Evolutionary conservation across 371 early-diverging fungal species (phyloP).

Genomic region (Rhizomucor miehei): DNA sequence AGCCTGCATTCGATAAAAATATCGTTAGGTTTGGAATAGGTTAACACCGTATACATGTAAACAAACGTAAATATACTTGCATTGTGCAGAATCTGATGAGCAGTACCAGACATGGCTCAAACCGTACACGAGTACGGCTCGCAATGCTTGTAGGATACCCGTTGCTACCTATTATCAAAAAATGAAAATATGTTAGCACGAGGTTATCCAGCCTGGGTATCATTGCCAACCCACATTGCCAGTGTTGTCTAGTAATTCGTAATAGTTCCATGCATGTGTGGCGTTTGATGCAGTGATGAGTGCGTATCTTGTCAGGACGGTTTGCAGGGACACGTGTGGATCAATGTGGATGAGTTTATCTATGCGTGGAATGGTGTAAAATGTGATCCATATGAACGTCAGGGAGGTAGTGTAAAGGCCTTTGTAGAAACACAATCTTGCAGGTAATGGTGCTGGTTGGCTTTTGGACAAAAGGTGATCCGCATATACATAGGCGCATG

Average conservation of each 20-base stretch:
- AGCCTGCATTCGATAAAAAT: constrained; percentile 17
- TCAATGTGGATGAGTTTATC: constrained; percentile 33
- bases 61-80: no score
- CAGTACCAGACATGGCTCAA: constrained; percentile 66
- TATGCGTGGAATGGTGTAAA: constrained; percentile 45
- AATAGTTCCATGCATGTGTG: constrained; percentile 48
- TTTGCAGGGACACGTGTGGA: constrained; percentile 8
- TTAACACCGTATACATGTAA: no score
- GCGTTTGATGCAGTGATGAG: constrained; percentile 29
- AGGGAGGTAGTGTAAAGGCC: constrained; percentile 48
- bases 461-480: constrained; percentile 50
- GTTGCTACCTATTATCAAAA: constrained; percentile 49
- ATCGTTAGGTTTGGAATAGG: neutral
- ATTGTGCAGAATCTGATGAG: constrained; percentile 58
- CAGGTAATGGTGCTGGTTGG: constrained; percentile 35
- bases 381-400: constrained; percentile 37
- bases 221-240: constrained; percentile 48
- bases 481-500: constrained; percentile 48
- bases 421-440: constrained; percentile 47
- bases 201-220: no score
- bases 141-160: constrained; percentile 61
- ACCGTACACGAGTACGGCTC: constrained; percentile 67
- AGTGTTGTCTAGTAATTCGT: constrained; percentile 45
- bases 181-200: neutral
- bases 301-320: constrained; percentile 23